Evolutionary conservation across 2,329 filamentous ascomycete genomes (phyloP).

Genomic region (Plectosphaerella plurivora): DNA sequence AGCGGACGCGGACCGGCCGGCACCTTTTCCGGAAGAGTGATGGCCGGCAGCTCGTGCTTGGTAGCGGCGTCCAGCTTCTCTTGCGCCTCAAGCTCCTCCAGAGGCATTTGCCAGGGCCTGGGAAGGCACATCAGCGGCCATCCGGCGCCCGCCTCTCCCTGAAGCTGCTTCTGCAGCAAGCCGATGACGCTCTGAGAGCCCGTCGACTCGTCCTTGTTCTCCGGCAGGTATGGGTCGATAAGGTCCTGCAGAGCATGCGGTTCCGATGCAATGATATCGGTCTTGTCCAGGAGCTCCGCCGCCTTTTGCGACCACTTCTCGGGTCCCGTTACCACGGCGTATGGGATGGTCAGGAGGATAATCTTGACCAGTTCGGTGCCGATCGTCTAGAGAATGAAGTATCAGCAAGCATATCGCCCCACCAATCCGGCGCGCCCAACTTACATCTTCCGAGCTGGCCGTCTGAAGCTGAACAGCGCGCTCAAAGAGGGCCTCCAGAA

Average conservation of each 20-base stretch:
- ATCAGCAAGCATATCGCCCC: not conserved
- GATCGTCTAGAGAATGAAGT: conserved; percentile 43
- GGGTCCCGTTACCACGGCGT: conserved; percentile 73
- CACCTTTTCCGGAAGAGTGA: conserved; percentile 72
- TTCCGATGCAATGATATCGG: conserved; percentile 87
- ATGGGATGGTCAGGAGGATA: conserved; percentile 90
- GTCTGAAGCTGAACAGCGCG: conserved; percentile 92
- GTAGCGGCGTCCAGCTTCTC: conserved; percentile 54
- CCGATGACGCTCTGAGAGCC: conserved; percentile 68
- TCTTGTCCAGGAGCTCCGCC: conserved; percentile 80
- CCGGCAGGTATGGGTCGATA: conserved; percentile 77
- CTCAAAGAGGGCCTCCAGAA: conserved; percentile 86
- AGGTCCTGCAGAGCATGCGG: conserved; percentile 79
- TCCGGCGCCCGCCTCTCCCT: conserved; percentile 65
- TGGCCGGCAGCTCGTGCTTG: conserved; percentile 74
- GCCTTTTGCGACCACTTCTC: conserved; percentile 69
- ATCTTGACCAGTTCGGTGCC: conserved; percentile 92
- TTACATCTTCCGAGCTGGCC: conserved; percentile 84
- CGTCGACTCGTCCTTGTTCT: conserved; percentile 58
- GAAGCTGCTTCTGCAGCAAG: conserved; percentile 81
- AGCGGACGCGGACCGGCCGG: conserved; percentile 69
- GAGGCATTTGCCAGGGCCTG: conserved; percentile 62
- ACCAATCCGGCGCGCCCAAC: conserved; percentile 24
- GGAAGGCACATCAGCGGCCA: conserved; percentile 72
- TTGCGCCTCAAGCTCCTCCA: conserved; percentile 56